A percentile compares a stretch with the other conserved stretches of the same genome.
These are phyloP conservation scores for Ceratocystis cacaofunesta DNA, from an alignment of 2,329 filamentous ascomycete species.

Conservation along the genomic window DNA sequence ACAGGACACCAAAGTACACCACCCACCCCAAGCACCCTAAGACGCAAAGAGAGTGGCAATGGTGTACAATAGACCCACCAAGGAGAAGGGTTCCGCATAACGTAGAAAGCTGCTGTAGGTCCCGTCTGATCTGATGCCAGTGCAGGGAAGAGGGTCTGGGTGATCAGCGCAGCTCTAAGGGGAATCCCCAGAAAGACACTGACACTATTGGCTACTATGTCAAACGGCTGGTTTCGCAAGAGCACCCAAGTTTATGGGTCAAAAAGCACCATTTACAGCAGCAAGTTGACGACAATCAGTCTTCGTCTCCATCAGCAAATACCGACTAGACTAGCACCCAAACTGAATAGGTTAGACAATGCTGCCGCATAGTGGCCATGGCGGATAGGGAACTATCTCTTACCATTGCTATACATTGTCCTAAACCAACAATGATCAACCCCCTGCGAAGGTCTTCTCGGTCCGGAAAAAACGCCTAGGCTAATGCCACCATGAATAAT, in stretches of 20 bases:
- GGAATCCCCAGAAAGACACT: conserved; percentile 77
- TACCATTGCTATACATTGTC: conserved; percentile 80
- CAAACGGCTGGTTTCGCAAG: conserved; percentile 43
- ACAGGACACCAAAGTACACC: conserved; percentile 67
- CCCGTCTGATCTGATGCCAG: neutral
- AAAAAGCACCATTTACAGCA: conserved; percentile 60
- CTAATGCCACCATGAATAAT: conserved; percentile 61
- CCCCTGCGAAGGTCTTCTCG: conserved; percentile 44
- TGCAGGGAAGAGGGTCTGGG: conserved; percentile 29
- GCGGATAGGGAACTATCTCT: conserved; percentile 15
- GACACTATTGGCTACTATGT: conserved; percentile 61
- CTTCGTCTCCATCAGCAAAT: conserved; percentile 54
- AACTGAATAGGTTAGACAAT: neutral
- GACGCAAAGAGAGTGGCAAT: conserved; percentile 76
- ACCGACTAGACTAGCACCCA: conserved; percentile 53
- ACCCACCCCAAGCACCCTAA: conserved; percentile 61
- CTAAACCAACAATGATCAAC: conserved; percentile 68
- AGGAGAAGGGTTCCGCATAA: conserved; percentile 64
- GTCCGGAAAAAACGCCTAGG: conserved; percentile 54
- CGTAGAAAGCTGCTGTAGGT: conserved; percentile 35
- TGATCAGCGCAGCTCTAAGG: conserved; percentile 63
- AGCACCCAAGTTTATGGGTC: conserved; percentile 55
- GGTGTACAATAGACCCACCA: conserved; percentile 74
- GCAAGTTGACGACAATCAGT: conserved; percentile 63
- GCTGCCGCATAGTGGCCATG: no score